These are phyloP conservation scores for Haplosporangium gracile DNA, from an alignment of 192 early-diverging fungal genomes.

Conservation along the genomic window DNA sequence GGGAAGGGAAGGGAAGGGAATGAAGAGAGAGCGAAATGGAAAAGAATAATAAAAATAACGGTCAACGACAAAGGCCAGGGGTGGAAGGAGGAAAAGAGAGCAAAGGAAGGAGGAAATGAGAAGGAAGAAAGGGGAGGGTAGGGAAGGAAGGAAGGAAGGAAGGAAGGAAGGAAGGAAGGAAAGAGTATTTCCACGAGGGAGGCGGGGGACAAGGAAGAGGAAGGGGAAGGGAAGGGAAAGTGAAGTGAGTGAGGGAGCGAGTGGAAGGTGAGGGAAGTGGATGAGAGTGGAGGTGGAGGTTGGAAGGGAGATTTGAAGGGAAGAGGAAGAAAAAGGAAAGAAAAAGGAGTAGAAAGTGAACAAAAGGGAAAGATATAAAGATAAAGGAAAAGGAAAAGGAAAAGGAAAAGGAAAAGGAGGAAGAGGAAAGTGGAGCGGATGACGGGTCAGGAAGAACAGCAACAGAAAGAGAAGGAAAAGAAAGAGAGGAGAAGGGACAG, in stretches of 20 bases:
- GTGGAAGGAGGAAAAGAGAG: background rate
- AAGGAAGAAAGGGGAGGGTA: background rate
- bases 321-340: background rate
- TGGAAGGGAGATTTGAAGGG: background rate
- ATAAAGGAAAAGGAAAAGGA: background rate
- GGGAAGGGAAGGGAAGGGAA: background rate
- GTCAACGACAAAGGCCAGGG: background rate
- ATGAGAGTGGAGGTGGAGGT: background rate
- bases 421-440: no score
- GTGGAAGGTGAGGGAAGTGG: background rate
- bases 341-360: background rate
- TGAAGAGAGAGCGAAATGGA: background rate
- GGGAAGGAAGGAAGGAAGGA: background rate
- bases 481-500: slow-evolving; percentile 5
- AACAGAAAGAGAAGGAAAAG: slow-evolving; percentile 2
- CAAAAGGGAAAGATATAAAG: background rate
- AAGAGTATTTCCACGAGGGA: background rate
- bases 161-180: background rate
- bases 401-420: background rate
- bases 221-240: background rate
- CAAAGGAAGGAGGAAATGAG: background rate
- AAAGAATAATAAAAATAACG: background rate
- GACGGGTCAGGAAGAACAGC: background rate
- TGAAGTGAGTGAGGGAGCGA: background rate
- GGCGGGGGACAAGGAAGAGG: background rate